These are phyloP conservation scores for Friedmanniomyces simplex DNA, from an alignment of 495 filamentous ascomycete species.

Conservation along the genomic window DNA sequence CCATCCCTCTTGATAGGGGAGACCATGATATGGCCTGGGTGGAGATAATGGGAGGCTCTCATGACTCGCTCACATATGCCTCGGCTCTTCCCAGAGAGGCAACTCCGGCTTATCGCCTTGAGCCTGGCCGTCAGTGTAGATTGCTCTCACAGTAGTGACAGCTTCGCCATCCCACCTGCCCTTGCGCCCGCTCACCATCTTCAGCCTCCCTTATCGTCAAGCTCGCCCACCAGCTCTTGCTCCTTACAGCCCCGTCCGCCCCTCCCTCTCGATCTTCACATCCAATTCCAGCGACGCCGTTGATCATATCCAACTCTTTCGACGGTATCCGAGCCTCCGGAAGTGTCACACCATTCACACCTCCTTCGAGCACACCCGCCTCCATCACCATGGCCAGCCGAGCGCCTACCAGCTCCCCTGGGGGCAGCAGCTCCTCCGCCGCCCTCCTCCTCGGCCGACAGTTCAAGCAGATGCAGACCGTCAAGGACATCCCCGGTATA, in stretches of 20 bases:
- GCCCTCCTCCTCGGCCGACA: constrained; percentile 74
- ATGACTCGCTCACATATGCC: background rate
- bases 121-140: background rate
- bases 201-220: background rate
- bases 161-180: background rate
- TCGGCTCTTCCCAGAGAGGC: background rate
- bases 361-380: background rate
- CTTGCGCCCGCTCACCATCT: background rate
- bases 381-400: constrained; percentile 2
- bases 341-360: background rate
- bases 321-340: too few species aligned
- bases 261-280: too few species aligned
- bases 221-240: background rate
- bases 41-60: too few species aligned
- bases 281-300: too few species aligned
- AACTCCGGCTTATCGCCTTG: background rate
- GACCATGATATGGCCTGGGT: too few species aligned
- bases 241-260: too few species aligned
- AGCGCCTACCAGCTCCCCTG: background rate
- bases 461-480: constrained; percentile 85
- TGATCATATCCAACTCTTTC: too few species aligned
- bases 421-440: constrained; percentile 32
- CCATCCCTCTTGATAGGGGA: too few species aligned
- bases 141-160: too few species aligned
- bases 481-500: constrained; percentile 86